phyloP scores from a whole-genome alignment of 164 flowering plant species.

The Umbellularia californica region DNA sequence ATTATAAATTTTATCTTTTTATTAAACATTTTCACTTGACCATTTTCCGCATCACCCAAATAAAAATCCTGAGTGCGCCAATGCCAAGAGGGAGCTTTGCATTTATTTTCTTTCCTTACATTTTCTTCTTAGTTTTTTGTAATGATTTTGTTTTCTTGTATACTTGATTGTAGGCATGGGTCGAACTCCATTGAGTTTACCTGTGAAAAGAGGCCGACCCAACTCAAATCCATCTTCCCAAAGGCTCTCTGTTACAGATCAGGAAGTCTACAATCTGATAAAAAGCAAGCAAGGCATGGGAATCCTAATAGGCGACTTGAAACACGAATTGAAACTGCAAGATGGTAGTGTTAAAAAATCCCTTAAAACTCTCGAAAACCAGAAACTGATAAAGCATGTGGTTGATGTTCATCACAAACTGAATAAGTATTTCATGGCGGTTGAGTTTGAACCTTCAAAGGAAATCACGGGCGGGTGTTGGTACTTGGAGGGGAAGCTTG shows the following conservation, averaged over 20 bases:
- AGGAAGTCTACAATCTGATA: constrained; percentile 17
- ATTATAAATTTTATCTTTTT: too few species aligned
- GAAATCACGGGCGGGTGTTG: constrained; percentile 82
- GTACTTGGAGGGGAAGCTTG: constrained; percentile 58
- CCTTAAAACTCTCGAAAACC: constrained; percentile 40
- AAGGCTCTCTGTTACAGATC: constrained; percentile 19
- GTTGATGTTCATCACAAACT: constrained; percentile 41
- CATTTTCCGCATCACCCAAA: too few species aligned
- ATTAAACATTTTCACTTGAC: too few species aligned
- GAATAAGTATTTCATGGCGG: constrained; percentile 50
- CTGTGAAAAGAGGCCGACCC: constrained; percentile 14
- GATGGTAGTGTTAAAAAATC: constrained; percentile 32
- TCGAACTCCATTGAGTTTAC: constrained; percentile 7
- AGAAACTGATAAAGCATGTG: constrained; percentile 56
- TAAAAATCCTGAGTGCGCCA: too few species aligned
- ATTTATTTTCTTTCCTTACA: not conserved
- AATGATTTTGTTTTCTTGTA: not conserved
- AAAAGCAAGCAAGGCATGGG: constrained; percentile 38
- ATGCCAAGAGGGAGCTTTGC: accelerated
- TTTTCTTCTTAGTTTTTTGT: not conserved
- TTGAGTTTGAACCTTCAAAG: constrained; percentile 66
- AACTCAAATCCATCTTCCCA: constrained; percentile 2
- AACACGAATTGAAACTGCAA: constrained; percentile 24
- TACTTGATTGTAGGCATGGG: constrained; percentile 15
- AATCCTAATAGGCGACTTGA: constrained; percentile 42